Base-by-base conservation (phyloP, 192 early-diverging fungal genomes). In the Backusella psychrophila region DNA sequence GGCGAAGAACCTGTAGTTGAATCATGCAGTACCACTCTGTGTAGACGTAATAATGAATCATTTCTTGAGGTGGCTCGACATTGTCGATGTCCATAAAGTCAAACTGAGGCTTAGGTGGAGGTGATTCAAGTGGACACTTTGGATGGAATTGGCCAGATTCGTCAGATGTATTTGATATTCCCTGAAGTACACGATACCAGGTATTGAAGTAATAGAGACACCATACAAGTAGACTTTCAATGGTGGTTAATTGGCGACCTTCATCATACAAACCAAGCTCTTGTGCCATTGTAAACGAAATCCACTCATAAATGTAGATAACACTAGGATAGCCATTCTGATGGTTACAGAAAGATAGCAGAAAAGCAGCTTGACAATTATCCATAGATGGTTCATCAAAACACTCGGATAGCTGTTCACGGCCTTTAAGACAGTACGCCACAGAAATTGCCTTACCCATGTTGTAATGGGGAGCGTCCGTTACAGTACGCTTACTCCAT, bases 251-350 rank as follows among this genome's bases (percentile, higher is more conserved):
- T 72, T 67, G 38, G 5, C 78, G 70, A 4, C 49, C 44, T 66
- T 72, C 23, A 41, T 79, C 75, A 59, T 83, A 83, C 12, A 80
- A 53, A 2, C 82, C 82, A 34, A 83, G 31, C 17, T 80, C 72
- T 75, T 83, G 78, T 5, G 82, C 82, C 82, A 83, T 83, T 11
- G 82, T 78, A 71, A 75, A 80, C 46, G 78, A 73, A 19, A 83
- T 79, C 82, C 82, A 83, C 63, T 83, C 82, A 46, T 83, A 83
- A 12, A 80, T 80, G 26, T 79, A 74, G 36, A 79, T 83, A 33
- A 74, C 72, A 35, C 67, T 71, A 17, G 75, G 68, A 35, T 77
- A 77, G 14, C 77, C 82, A 68, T 83, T 83, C 52, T 79, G 78
- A 17, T 83, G 82, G 39, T 80, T 79, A 66, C 75, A 77, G 52